A percentile compares a stretch with the other conserved stretches of the same genome.
These are phyloP conservation scores for Amylocarpus encephaloides DNA, from an alignment of 2,329 filamentous ascomycete species.

Conservation along the genomic window DNA sequence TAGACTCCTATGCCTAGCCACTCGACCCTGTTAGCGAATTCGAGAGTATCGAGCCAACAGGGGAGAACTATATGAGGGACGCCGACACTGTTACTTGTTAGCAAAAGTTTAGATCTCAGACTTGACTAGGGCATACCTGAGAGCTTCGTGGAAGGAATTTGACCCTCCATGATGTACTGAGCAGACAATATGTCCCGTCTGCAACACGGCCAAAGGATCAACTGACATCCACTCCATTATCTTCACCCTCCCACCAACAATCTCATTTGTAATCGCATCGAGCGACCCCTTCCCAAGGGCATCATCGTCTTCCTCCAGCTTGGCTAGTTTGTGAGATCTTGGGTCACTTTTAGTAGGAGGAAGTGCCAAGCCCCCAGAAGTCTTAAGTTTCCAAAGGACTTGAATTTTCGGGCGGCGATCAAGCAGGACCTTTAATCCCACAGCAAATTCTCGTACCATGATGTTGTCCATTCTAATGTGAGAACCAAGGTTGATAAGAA, in stretches of 20 bases:
- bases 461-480: slow-evolving; percentile 14
- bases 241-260: slow-evolving; percentile 28
- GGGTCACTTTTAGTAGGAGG: not conserved
- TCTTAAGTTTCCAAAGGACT: slow-evolving; percentile 34
- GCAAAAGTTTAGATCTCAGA: not conserved
- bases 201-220: slow-evolving; percentile 34
- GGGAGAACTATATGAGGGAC: slow-evolving; percentile 42
- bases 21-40: slow-evolving; percentile 39
- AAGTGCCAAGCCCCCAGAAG: slow-evolving; percentile 8
- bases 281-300: slow-evolving; percentile 4
- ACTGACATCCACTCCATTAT: slow-evolving; percentile 37
- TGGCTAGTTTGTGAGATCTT: not conserved
- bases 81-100: slow-evolving; percentile 32
- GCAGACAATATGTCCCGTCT: slow-evolving; percentile 32
- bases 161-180: slow-evolving; percentile 38
- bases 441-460: slow-evolving; percentile 36
- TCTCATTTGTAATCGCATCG: slow-evolving; percentile 8
- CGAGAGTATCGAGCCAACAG: slow-evolving; percentile 41
- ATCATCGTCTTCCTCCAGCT: not conserved
- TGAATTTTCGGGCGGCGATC: slow-evolving; percentile 25
- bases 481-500: slow-evolving; percentile 45
- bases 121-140: slow-evolving; percentile 32
- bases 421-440: slow-evolving; percentile 34
- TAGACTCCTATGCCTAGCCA: slow-evolving; percentile 36
- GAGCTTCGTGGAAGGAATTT: slow-evolving; percentile 39